Evolutionary conservation across 768 basidiomycete species (phyloP), one percentile per base, ranked within the genome.

Genomic region (Cyclocybe cylindracea): DNA sequence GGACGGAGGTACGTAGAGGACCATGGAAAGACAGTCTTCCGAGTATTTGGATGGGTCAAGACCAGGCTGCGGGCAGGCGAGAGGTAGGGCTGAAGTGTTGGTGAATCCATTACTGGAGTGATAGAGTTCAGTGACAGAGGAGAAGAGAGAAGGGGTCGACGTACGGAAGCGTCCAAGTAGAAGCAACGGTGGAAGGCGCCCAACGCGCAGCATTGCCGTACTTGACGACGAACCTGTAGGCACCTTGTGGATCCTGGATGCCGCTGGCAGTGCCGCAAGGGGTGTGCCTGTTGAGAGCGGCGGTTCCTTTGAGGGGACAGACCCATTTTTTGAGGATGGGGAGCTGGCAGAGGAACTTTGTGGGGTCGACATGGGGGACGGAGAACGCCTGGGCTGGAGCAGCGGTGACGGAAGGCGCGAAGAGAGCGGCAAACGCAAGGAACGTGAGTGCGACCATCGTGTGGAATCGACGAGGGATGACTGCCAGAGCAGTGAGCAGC

Each of bases 1-100:
- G 1, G 72, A 62, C 6, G 72, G 66, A 5, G 89, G 89, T 2
- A 85, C 82, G 62, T 90, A 93, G 31, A 88, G 72, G 19, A 89
- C 70, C 74, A 91, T 83, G 16, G 84, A 91, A 41, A 96, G 74
- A 65, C 93, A 96, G 65, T 94, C 89, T 66, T 94, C 93, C 1
- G 74, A 77, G 68, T 70, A 79, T 4, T 67, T 63, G n/a, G 80
- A 79, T 31, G 74, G 55, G 58, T 78, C 72, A 10, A 81, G 70
- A 53, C 59, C 69, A 40, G 71, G 69, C 65, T 94, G 93, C 7
- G 89, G 86, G 64, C 92, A 95, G 7, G 83, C 77, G 4, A 84
- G 74, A 14, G 91, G 91, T 32, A 89, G 70, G 7, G 68, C 69
- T 0, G 84, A 72, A 9, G 73, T 70, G 62, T 87, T 75, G 5